Evolutionary conservation across 23 red algal genomes (phyloP), one percentile per base, ranked within the genome.

Genomic region (Gracilaria caudata): DNA sequence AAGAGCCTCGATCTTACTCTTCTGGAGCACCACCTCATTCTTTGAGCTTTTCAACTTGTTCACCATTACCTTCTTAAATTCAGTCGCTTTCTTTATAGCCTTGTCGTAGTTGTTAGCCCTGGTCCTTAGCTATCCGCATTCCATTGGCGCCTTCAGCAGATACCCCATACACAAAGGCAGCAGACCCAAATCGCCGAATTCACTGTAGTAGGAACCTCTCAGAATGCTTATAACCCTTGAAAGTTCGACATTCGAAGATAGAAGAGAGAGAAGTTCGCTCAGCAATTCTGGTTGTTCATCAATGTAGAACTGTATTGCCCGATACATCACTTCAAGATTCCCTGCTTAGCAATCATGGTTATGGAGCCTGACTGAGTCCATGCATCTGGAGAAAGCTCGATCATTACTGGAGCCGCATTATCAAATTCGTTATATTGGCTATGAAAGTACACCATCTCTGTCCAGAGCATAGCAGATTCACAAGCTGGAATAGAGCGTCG

Each of bases 341-440:
- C 80, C 89, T 45, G 90, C 97, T 90, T 94, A 0, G 97, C 73
- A 68, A 99, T 90, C 12, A 90, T 81, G n/a, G 94, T 88, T 7
- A 84, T 91, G 28, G 95, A 95, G 13, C 90, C 92, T 17, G 88
- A 81, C n/a, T 83, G 83, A 5, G 80, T 88, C 93, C 93, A 99
- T 35, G 93, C 93, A 38, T 81, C 86, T 16, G 92, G 93, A 23
- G 88, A 88, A 47, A 95, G 97, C 25, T 94, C 91, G 64, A 99
- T 99, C 97, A 99, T 99, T 7, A 95, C 79, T 41, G 40, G 68
- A 25, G 97, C 97, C 19, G 97, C 97, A 51, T 94, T 94, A 75
- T 99, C 97, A 85, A 94, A 99, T 79, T 99, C 97, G 65, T 95
- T 92, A 81, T 99, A 99, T 41, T 91, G 88, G 19, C 92, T 88